Evolutionary conservation across 768 basidiomycete species (phyloP), one percentile per base, ranked within the genome.

Genomic region (Mycena leptocephala): DNA sequence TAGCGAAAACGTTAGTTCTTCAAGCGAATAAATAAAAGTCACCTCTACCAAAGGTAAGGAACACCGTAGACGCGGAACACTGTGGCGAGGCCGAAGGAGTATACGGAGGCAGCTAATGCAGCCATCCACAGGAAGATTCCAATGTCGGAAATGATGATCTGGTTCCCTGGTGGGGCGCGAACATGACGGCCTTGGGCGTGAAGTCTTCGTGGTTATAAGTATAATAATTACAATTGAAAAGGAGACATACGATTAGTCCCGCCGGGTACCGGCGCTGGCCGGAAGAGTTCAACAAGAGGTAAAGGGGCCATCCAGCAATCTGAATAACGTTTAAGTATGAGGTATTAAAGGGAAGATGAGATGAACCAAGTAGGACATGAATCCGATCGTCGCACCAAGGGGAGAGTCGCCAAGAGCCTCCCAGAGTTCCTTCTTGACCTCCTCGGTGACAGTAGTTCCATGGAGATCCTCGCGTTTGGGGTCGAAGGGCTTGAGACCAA

Each of bases 321-420:
- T 96, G 75, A 22, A 53, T 6, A 28, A 61, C 56, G 70, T 63
- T 11, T 39, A 56, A 35, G 18, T 2, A 46, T 13, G 71, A 32
- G 67, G 51, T 11, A 75, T 39, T 26, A 11, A 37, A 24, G 39
- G 46, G 13, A 24, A 18, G 55, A 41, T 41, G 14, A 55, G 51
- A 85, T 89, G 51, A 74, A 95, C 94, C 78, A 96, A 83, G 82
- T 95, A 95, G 28, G 87, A 85, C 46, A 88, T 88, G 58, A 90
- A 84, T 26, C 86, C 87, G 2, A 91, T 74, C 32, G 90, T 83
- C 46, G 94, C 91, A 76, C 91, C 93, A 51, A 98, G 88, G 22
- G 98, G 98, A 11, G 96, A 96, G 85, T 99, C 98, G 56, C 95
- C 96, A 53, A 99, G 84, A 48, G 97, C 95, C 73, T 99, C 98